Base-by-base conservation (phyloP, 768 basidiomycete species). In the Boletus rufocinnamomeus region DNA sequence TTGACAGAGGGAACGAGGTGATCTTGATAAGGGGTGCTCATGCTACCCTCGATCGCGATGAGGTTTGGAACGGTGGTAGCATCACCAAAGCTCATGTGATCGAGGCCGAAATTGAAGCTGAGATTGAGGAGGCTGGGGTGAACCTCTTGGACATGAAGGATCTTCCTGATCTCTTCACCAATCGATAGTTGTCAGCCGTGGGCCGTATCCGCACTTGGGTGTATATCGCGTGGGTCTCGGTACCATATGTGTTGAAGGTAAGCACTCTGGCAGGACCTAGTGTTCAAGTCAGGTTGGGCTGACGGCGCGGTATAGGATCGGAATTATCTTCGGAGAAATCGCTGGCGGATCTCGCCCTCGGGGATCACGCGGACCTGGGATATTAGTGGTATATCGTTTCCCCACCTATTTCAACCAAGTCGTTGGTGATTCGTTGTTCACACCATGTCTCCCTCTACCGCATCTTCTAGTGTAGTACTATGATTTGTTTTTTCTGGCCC, bases 51-150 rank as follows among this genome's bases (percentile, higher is more conserved):
- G 85, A 88, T 75, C 75, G 86, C 59, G 77, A 82, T 35, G 87
- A 88, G 75, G 79, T 84, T 37, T 75, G 83, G 64, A 79, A 84
- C 61, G 84, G 80, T 9, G 84, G 83, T 2, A 79, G 82, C 7
- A 67, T 80, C 28, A 87, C 84, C 0, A 71, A 76, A 1, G 86
- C 86, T 11, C 65, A 69, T 44, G 72, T 72, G 54, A 80, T 89
- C 32, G 82, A 84, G 75, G 71, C 67, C 13, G 84, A 88, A 63
- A 80, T 88, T 32, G 87, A 89, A 74, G 79, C 72, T 2, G 84
- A 88, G 74, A 70, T 89, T 27, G 85, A 88, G 71, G 86, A 87
- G 66, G 84, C 84, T 14, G 88, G 87, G 4, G 88, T 85, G 21
- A 74, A 77, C 65, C 37, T 89, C 48, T 69, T 89, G 60, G 85